Evolutionary conservation across 306 rosid genomes (phyloP).

Genomic region (Acacia confusa): DNA sequence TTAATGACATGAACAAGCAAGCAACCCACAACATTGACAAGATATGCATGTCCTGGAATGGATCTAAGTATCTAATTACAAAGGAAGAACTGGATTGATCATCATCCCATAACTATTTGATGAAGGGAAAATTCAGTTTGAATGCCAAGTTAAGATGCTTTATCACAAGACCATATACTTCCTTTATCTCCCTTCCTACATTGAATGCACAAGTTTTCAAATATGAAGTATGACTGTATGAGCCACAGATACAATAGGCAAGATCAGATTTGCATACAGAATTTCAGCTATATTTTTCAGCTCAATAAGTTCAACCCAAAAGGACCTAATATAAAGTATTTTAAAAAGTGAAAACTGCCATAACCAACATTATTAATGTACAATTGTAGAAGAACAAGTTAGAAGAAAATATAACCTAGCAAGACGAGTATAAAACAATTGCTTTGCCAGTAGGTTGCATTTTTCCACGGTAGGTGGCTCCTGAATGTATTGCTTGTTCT

Average conservation of each 20-base stretch:
- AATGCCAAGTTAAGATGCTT: not conserved
- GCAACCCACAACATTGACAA: not conserved
- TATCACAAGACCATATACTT: not conserved
- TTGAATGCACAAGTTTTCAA: not conserved
- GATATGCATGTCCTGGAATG: not conserved
- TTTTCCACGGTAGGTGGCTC: slow-evolving; percentile 87
- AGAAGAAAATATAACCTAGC: slow-evolving; percentile 65
- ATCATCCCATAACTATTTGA: not conserved
- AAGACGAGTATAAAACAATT: slow-evolving; percentile 85
- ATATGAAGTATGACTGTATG: not conserved
- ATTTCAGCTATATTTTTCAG: not conserved
- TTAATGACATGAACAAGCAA: not conserved
- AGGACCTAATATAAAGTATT: not conserved
- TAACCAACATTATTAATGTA: not conserved
- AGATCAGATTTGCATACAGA: not conserved
- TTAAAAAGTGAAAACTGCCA: slow-evolving; percentile 1
- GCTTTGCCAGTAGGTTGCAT: slow-evolving; percentile 75
- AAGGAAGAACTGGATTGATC: not conserved
- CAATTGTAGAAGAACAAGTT: not conserved
- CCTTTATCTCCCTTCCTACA: not conserved
- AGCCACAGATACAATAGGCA: not conserved
- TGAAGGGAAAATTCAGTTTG: not conserved
- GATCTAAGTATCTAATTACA: not conserved
- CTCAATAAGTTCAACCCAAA: not conserved
- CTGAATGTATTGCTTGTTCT: slow-evolving; percentile 90